phyloP scores from a whole-genome alignment of 108 stramenopile species.

The Pinguiococcus pyrenoidosus region DNA sequence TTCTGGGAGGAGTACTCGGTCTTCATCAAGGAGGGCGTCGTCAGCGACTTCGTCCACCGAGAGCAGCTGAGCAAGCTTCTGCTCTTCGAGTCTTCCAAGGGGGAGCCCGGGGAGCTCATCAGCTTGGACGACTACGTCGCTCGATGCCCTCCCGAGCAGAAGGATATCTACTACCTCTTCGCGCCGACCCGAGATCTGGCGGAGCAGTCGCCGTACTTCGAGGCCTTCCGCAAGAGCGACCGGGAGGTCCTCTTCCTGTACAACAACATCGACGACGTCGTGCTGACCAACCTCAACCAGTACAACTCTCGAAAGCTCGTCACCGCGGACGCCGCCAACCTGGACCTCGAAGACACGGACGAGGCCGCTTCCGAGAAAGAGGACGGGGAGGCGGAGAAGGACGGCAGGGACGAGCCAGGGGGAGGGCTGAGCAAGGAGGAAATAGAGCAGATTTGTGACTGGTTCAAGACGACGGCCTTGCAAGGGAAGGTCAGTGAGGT shows the following conservation, averaged over 20 bases:
- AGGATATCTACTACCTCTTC: constrained; percentile 89
- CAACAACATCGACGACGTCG: constrained; percentile 92
- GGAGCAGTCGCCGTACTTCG: constrained; percentile 82
- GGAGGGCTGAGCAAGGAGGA: not conserved
- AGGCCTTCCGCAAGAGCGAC: constrained; percentile 73
- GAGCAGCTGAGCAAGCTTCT: constrained; percentile 75
- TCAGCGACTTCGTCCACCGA: constrained; percentile 42
- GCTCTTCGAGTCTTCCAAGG: constrained; percentile 77
- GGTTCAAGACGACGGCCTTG: constrained; percentile 21
- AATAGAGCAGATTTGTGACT: not conserved
- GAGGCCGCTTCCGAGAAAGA: not conserved
- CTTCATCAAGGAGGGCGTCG: constrained; percentile 90
- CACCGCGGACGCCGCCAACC: constrained; percentile 56
- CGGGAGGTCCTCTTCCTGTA: constrained; percentile 82
- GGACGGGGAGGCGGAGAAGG: constrained; percentile 34
- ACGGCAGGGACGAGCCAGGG: constrained; percentile 15
- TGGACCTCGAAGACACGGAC: constrained; percentile 21
- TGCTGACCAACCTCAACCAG: constrained; percentile 76
- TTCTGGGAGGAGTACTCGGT: constrained; percentile 81
- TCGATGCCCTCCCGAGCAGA: constrained; percentile 48
- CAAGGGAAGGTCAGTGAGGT: constrained; percentile 61
- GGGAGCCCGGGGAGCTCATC: constrained; percentile 52
- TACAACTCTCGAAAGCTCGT: constrained; percentile 74
- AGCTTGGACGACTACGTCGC: constrained; percentile 91
- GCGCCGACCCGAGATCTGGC: constrained; percentile 87